These are phyloP conservation scores for Paramarasmius palmivorus DNA, from an alignment of 1,284 basidiomycete species.

Conservation along the genomic window DNA sequence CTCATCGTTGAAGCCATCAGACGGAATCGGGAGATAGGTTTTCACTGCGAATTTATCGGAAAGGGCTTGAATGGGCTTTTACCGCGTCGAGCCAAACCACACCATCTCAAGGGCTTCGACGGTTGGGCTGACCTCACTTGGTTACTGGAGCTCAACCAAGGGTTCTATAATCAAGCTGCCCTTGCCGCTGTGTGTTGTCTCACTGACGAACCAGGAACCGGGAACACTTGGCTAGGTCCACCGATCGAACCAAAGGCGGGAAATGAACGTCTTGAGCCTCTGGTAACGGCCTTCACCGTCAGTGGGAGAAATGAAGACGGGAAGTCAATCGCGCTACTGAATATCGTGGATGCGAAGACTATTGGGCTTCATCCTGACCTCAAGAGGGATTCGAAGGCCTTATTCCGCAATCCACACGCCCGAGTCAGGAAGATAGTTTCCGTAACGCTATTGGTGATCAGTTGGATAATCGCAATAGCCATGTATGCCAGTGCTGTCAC, in stretches of 20 bases:
- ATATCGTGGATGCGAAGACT: too few relatives aligned
- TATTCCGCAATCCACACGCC: too few relatives aligned
- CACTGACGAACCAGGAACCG: conserved; percentile 2
- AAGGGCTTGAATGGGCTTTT: conserved; percentile 26
- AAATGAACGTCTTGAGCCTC: conserved; percentile 22
- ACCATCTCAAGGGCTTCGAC: conserved; percentile 18
- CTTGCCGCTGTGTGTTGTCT: conserved; percentile 23
- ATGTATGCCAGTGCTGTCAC: too few relatives aligned
- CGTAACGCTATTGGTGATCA: too few relatives aligned
- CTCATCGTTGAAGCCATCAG: conserved; percentile 25
- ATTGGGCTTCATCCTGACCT: too few relatives aligned
- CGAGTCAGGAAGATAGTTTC: too few relatives aligned
- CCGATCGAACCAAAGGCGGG: conserved; percentile 21
- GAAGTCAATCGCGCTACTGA: too few relatives aligned
- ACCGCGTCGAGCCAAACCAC: conserved; percentile 22
- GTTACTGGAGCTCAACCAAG: conserved; percentile 28
- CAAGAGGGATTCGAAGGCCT: too few relatives aligned
- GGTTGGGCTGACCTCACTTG: conserved; percentile 28
- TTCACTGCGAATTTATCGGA: conserved; percentile 21
- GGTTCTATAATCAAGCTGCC: conserved; percentile 25
- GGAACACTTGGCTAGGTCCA: conserved; percentile 22
- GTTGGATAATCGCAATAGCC: too few relatives aligned
- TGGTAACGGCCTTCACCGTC: conserved; percentile 23
- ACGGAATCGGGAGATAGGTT: conserved; percentile 18
- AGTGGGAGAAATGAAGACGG: too few relatives aligned